Percentiles rank a stretch among this genome's conserved stretches.
Conservation (phyloP, 2,329 filamentous ascomycete species). For the Pleoardoris graminearum region DNA sequence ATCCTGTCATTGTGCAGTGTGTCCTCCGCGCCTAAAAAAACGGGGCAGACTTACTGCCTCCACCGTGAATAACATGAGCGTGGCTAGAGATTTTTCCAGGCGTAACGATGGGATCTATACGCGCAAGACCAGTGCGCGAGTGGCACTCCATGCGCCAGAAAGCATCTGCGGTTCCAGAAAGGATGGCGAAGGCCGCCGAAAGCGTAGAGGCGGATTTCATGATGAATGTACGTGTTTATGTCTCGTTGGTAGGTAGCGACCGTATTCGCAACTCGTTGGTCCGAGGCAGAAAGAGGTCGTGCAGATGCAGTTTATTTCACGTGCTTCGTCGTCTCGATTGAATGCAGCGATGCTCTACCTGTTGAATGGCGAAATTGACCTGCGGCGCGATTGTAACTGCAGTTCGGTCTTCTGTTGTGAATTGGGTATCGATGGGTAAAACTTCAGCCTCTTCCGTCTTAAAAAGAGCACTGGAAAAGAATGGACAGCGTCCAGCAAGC, state of each 20-base stretch:
- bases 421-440: conserved; percentile 10
- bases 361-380: background rate
- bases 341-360: background rate
- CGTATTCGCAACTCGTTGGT: background rate
- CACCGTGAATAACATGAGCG: conserved; percentile 40
- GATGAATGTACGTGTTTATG: conserved; percentile 8
- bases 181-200: conserved; percentile 33
- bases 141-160: conserved; percentile 73
- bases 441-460: conserved; percentile 25
- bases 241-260: conserved; percentile 8
- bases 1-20: conserved; percentile 62
- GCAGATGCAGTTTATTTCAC: no score
- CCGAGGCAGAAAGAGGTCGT: no score
- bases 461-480: no score
- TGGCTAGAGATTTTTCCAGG: conserved; percentile 33
- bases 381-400: background rate
- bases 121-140: conserved; percentile 62
- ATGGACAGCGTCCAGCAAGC: conserved; percentile 22
- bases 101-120: conserved; percentile 53
- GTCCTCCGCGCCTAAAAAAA: conserved; percentile 54
- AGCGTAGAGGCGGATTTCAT: conserved; percentile 39
- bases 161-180: conserved; percentile 57
- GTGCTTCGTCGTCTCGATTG: no score
- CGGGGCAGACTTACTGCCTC: conserved; percentile 57
- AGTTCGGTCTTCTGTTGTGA: conserved; percentile 4